Percentiles rank a stretch among this genome's conserved stretches.
Conservation (phyloP, 805 yeast genomes). For the Candida methanosorbosa region DNA sequence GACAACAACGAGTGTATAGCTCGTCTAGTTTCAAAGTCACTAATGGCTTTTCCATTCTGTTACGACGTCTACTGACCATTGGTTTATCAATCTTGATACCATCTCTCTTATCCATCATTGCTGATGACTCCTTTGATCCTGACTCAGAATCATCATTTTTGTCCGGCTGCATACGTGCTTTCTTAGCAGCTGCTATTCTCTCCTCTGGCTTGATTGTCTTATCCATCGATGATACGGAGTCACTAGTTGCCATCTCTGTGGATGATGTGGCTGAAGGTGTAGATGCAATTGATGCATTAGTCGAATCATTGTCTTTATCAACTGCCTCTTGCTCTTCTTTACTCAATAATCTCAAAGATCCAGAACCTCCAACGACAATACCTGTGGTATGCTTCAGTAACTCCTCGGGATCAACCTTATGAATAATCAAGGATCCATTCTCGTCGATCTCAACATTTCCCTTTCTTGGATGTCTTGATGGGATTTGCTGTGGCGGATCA, state of each 20-base stretch:
- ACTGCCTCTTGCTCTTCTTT: constrained; percentile 5
- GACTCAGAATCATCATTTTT: constrained; percentile 1
- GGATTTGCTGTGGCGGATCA: constrained; percentile 94
- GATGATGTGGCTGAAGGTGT: background rate
- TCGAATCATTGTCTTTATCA: constrained; percentile 9
- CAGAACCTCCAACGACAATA: constrained; percentile 73
- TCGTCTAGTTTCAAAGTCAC: constrained; percentile 47
- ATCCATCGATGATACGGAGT: constrained; percentile 10
- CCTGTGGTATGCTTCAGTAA: constrained; percentile 44
- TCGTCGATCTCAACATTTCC: constrained; percentile 53
- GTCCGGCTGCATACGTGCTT: constrained; percentile 10
- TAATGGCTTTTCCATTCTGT: constrained; percentile 25
- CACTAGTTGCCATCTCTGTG: background rate
- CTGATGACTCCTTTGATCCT: constrained; percentile 3
- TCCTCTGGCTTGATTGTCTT: constrained; percentile 21
- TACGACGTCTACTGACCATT: constrained; percentile 30
- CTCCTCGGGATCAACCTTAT: constrained; percentile 23
- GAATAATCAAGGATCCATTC: constrained; percentile 26
- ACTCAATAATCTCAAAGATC: constrained; percentile 42
- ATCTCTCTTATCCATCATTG: constrained; percentile 10
- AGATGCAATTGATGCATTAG: constrained; percentile 4
- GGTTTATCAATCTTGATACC: constrained; percentile 62
- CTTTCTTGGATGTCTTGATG: constrained; percentile 70
- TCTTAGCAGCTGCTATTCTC: constrained; percentile 19
- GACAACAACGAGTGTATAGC: constrained; percentile 88